These are phyloP conservation scores for Macaranga tanarius DNA, from an alignment of 441 rosid species.

Conservation along the genomic window DNA sequence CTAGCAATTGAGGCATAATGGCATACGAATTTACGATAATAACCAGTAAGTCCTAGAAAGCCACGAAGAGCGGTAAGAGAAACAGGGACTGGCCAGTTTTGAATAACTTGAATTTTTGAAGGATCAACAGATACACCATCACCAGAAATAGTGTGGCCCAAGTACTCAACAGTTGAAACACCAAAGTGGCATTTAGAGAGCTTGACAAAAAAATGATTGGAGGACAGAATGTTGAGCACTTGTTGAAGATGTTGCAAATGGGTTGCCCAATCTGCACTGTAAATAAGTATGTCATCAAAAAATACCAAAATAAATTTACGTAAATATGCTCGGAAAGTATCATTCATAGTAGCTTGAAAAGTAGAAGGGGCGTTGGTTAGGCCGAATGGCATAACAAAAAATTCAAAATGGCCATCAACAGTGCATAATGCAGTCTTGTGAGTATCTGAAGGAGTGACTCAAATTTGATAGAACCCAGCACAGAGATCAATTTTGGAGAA, in stretches of 20 bases:
- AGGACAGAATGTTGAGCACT: background rate
- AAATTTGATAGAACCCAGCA: background rate
- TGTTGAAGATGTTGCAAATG: accelerated
- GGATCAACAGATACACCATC: background rate
- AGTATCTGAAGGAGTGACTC: background rate
- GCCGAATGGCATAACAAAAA: too few relatives aligned
- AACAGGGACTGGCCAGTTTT: background rate
- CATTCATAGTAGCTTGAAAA: too few relatives aligned
- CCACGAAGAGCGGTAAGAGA: background rate
- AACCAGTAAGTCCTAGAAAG: accelerated
- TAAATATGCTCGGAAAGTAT: too few relatives aligned
- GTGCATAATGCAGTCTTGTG: background rate
- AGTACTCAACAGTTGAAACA: too few relatives aligned
- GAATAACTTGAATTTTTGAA: background rate
- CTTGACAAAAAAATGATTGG: background rate
- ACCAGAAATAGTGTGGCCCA: background rate
- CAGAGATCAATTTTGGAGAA: background rate
- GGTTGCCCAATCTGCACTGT: background rate
- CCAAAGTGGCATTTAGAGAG: too few relatives aligned
- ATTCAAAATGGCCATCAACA: background rate
- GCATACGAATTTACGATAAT: background rate
- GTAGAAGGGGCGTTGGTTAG: too few relatives aligned
- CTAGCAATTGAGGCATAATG: background rate
- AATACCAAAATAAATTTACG: too few relatives aligned
- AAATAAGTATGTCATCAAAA: too few relatives aligned